Evolutionary conservation across 805 yeast species (phyloP), one percentile per base, ranked within the genome.

Genomic region (Candida nitratophila): DNA sequence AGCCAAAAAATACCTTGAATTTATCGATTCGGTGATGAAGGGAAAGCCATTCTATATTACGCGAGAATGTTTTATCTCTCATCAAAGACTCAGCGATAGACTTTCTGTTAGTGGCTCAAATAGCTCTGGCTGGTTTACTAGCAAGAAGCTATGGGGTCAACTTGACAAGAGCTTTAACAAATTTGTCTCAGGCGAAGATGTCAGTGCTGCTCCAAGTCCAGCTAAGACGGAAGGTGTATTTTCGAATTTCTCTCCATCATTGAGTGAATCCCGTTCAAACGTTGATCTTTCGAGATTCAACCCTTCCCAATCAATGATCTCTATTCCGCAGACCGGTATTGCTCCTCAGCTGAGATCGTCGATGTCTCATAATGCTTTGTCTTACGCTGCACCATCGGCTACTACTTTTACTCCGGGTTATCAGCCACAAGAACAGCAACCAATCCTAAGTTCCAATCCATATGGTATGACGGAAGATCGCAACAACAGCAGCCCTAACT

Each of bases 171-270:
- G 86, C 5, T 79, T 84, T 56, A 81, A 77, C 57, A 81, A 80
- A 59, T 80, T 83, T 61, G 89, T 91, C 46, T 83, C 95, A 34
- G 97, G 96, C 1, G 97, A 91, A 40, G 95, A 85, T 31, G 68
- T 70, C 24, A 57, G 60, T 14, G 54, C 61, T 6, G 49, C 53
- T 2, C 16, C 20, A 21, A 27, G 33, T 19, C 40, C 47, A 1
- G 39, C 24, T 5, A 64, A 64, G 22, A 70, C 71, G 1, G 72
- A 68, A 33, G 85, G 83, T 11, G 79, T 81, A 0, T 83, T 84
- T 61, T 81, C 86, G 42, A 83, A 79, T 45, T 83, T 79, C 59
- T 80, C 84, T 33, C 89, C 90, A 1, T 66, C 75, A 2, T 66
- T 81, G n/a, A 81, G 89, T 1, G 69, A 89, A 51, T 76, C 67